phyloP scores from a whole-genome alignment of 2,329 filamentous ascomycete genomes.

The Pseudocercospora crystallina region DNA sequence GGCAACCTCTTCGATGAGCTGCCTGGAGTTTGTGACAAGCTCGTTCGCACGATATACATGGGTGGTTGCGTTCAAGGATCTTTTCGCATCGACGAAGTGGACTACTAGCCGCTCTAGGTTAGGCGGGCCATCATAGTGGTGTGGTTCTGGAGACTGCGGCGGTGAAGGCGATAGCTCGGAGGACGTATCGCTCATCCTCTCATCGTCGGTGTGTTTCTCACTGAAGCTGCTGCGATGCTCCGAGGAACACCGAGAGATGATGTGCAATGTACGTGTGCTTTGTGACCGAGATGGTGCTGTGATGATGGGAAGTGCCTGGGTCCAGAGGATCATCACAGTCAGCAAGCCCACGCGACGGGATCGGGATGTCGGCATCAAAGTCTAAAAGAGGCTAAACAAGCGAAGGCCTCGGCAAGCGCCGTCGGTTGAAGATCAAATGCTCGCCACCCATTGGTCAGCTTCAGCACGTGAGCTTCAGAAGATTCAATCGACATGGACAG shows the following conservation, averaged over 20 bases:
- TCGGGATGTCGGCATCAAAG: too few relatives aligned
- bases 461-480: too few relatives aligned
- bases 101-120: constrained; percentile 75
- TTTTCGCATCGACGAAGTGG: constrained; percentile 82
- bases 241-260: neutral
- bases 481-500: too few relatives aligned
- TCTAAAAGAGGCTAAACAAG: too few relatives aligned
- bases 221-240: neutral
- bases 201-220: neutral
- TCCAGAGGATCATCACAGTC: too few relatives aligned
- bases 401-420: too few relatives aligned
- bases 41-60: constrained; percentile 82
- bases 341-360: too few relatives aligned
- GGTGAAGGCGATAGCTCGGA: constrained; percentile 35
- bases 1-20: constrained; percentile 74
- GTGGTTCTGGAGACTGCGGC: constrained; percentile 42
- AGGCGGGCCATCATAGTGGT: constrained; percentile 37
- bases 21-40: constrained; percentile 73
- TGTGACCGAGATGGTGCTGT: neutral
- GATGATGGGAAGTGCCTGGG: too few relatives aligned
- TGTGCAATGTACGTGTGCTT: neutral
- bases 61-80: constrained; percentile 78
- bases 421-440: too few relatives aligned
- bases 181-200: constrained; percentile 20
- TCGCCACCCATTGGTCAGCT: too few relatives aligned